These are phyloP conservation scores for Aspergillus aculeatus DNA, from an alignment of 2,329 filamentous ascomycete species.

Conservation along the genomic window DNA sequence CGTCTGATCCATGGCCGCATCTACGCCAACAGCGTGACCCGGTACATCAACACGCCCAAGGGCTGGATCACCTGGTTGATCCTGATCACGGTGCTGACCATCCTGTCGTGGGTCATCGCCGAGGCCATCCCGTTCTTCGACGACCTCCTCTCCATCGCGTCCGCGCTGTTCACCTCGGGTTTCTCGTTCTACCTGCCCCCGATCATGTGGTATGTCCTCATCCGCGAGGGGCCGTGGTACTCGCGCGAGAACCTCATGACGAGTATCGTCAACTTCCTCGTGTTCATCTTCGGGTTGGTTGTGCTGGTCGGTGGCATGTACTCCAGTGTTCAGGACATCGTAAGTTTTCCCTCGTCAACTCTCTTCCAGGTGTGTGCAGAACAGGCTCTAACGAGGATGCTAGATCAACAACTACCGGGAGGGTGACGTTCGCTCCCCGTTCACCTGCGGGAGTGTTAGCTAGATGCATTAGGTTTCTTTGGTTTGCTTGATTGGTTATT, in stretches of 20 bases:
- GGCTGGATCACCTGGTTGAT: conserved; percentile 22
- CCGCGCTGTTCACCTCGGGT: conserved; percentile 75
- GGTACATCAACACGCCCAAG: conserved; percentile 18
- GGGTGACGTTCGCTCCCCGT: background rate
- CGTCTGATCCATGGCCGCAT: conserved; percentile 21
- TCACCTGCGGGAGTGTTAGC: background rate
- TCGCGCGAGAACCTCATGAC: background rate
- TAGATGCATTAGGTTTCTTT: background rate
- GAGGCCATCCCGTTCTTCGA: conserved; percentile 24
- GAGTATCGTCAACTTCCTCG: background rate
- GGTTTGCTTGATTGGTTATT: no score
- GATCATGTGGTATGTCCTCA: conserved; percentile 32
- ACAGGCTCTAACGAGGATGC: background rate
- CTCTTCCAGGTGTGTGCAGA: background rate
- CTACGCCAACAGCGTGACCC: conserved; percentile 16
- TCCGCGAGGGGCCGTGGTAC: conserved; percentile 23
- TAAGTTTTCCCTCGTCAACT: background rate
- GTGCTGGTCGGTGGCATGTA: background rate
- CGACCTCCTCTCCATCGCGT: conserved; percentile 29
- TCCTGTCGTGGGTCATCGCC: conserved; percentile 21
- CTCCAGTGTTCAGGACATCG: background rate
- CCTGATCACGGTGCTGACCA: conserved; percentile 15
- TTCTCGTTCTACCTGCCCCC: conserved; percentile 75
- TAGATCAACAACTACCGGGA: background rate
- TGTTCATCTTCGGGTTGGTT: background rate